Conservation (phyloP, 768 basidiomycete genomes). For the Scleroderma bovista region DNA sequence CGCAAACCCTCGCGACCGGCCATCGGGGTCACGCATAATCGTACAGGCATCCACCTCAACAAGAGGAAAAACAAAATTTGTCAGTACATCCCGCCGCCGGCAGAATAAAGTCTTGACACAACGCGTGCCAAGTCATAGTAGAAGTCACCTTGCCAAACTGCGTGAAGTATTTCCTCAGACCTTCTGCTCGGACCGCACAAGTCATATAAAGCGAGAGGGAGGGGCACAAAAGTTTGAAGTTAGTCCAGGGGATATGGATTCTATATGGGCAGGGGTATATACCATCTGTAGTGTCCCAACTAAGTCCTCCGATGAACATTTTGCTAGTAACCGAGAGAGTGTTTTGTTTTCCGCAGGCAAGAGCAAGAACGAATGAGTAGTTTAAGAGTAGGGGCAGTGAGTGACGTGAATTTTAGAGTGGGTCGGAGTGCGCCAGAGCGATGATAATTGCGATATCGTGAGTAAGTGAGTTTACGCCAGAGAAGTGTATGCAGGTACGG, state of each 20-base stretch:
- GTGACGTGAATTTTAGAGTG: conserved; percentile 15
- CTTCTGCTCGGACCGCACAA: conserved; percentile 38
- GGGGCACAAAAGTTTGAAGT: conserved; percentile 15
- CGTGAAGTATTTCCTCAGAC: conserved; percentile 65
- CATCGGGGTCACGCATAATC: conserved; percentile 76
- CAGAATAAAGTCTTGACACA: not conserved
- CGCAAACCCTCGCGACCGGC: conserved; percentile 78
- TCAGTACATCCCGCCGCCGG: not conserved
- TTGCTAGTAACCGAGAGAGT: conserved; percentile 58
- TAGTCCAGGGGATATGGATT: conserved; percentile 21
- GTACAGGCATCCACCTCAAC: conserved; percentile 70
- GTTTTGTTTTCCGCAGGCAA: conserved; percentile 15
- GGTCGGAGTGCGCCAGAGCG: conserved; percentile 27
- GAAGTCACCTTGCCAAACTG: conserved; percentile 67
- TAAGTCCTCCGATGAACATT: conserved; percentile 87
- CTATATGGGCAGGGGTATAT: conserved; percentile 29
- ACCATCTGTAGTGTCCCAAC: conserved; percentile 93
- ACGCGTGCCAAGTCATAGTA: conserved; percentile 4
- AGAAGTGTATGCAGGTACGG: conserved; percentile 29
- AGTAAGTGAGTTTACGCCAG: conserved; percentile 31
- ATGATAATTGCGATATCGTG: too few species aligned
- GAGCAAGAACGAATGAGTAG: conserved; percentile 7
- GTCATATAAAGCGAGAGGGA: conserved; percentile 9
- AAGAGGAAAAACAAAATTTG: conserved; percentile 9
- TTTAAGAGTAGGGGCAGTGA: conserved; percentile 16